Evolutionary conservation across 768 basidiomycete genomes (phyloP), one percentile per base, ranked within the genome.

Genomic region (Pluteus cervinus): DNA sequence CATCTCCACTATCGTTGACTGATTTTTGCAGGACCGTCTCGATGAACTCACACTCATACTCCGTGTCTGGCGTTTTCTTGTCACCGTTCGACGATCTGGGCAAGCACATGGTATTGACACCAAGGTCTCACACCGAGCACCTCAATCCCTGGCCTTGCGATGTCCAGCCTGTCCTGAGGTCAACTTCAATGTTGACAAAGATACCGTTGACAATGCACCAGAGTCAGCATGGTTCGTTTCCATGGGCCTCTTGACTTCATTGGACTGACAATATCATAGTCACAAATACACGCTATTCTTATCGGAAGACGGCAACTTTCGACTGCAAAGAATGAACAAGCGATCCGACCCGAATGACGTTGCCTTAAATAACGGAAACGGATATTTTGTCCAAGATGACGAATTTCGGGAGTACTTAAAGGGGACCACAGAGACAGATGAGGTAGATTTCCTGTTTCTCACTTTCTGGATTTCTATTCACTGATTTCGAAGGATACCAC

Each of bases 141-240:
- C 22, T 24, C 32, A 42, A n/a, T 48, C 45, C 6, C 23, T 55
- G 12, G 40, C 40, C 17, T 29, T 54, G 5, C 37, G 39, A 23
- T 58, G 57, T 23, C 47, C 48, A 4, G 45, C 52, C 9, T 61
- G 59, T 36, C 59, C 56, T 9, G 49, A 61, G 23, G 29, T 47
- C 32, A 45, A 47, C 18, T 30, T 60, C 34, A 59, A 59, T 40
- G 42, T 59, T n/a, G 48, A 51, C 5, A 24, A 48, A 21, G 42
- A 39, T 17, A 46, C 39, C 1, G 37, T 52, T 12, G 39, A 42
- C 15, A 31, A 25, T 5, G 52, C 49, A n/a, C 16, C 8, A 17
- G 44, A 44, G 15, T 24, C 40, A 23, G 49, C 49, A 37, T 35
- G 15, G 41, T 55, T 40, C 12, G 44, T 44, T 29, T 31, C 14